Evolutionary conservation across 2,329 filamentous ascomycete genomes (phyloP).

Genomic region (Alternaria gaisen): DNA sequence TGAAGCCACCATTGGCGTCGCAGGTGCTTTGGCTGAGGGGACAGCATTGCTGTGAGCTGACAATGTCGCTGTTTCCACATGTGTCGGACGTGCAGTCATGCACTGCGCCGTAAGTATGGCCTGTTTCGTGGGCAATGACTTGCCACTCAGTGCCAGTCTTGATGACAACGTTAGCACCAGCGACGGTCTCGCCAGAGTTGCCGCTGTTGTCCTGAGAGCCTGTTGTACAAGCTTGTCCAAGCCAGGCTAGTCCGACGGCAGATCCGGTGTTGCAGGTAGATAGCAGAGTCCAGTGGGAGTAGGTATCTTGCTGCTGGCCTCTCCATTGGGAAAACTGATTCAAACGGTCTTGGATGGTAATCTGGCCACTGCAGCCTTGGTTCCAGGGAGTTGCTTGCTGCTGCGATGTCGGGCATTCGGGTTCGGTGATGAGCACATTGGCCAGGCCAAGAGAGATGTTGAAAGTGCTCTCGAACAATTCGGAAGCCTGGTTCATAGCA

Average conservation of each 20-base stretch:
- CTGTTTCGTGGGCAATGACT: slow-evolving; percentile 92
- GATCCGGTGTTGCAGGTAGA: slow-evolving; percentile 82
- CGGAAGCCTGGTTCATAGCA: slow-evolving; percentile 85
- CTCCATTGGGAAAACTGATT: slow-evolving; percentile 92
- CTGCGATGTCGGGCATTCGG: slow-evolving; percentile 75
- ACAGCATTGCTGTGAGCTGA: slow-evolving; percentile 77
- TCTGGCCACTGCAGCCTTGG: slow-evolving; percentile 69
- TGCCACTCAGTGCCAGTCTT: slow-evolving; percentile 89
- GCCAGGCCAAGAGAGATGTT: slow-evolving; percentile 92
- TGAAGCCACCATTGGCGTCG: slow-evolving; percentile 78
- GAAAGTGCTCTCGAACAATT: slow-evolving; percentile 88
- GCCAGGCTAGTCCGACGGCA: slow-evolving; percentile 91
- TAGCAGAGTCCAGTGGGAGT: slow-evolving; percentile 93
- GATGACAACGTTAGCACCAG: slow-evolving; percentile 89
- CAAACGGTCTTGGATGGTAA: slow-evolving; percentile 77
- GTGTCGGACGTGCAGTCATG: slow-evolving; percentile 83
- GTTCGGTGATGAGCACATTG: slow-evolving; percentile 81
- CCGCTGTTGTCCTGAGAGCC: slow-evolving; percentile 58
- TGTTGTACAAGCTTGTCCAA: slow-evolving; percentile 82
- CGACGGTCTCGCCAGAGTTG: slow-evolving; percentile 73
- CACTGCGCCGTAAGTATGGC: slow-evolving; percentile 94
- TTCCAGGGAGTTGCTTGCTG: slow-evolving; percentile 83
- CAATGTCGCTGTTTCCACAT: slow-evolving; percentile 69
- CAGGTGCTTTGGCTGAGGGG: slow-evolving; percentile 74
- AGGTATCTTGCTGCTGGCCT: slow-evolving; percentile 76